Base-by-base conservation (phyloP, 306 rosid genomes). In the Malus sieversii region DNA sequence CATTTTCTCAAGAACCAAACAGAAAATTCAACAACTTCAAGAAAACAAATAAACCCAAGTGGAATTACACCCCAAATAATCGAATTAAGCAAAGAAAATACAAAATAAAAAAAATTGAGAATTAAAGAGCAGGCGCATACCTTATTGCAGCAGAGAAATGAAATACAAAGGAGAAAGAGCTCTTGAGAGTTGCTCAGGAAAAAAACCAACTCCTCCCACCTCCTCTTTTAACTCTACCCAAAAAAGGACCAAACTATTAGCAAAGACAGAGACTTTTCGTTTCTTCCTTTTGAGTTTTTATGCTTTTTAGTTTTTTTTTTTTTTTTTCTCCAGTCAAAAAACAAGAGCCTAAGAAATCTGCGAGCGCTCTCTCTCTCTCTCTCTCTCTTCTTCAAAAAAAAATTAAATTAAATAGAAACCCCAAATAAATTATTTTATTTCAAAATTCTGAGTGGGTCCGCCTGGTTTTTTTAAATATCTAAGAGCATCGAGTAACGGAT, bases 321-420 rank as follows among this genome's bases (percentile, higher is more conserved):
- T 40, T 15, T 4, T 16, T 51, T 51, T 51, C 55, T 51, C 20
- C 20, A 81, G 92, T 84, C 81, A 90, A 90, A 84, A 84, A 90
- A 81, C 78, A 66, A 84, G 90, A 76, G 75, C 87, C 89, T 66
- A 29, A 1, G 35, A 38, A 73, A 63, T 48, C 15, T 48, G 20
- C 3, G 16, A 51, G 20, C 8, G 74, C 77, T 66, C 68, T 78
- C 82, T 78, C 72, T 14, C 38, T 78, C 83, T 61, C 83, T 18
- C 60, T 6, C 78, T 86, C 68, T 76, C 78, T 71, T 64, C 16
- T 51, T 32, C 44, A 72, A 68, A 33, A 72, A 68, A 33, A 64
- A 25, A 27, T 1, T 4, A 27, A 62, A 61, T 25, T 18, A 51
- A 38, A 12, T 14, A 64, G 42, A 61, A 29, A 14, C 6, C 6